Evolutionary conservation across 352 stramenopile species (phyloP).

Genomic region (Phytophthora niederhauseri): DNA sequence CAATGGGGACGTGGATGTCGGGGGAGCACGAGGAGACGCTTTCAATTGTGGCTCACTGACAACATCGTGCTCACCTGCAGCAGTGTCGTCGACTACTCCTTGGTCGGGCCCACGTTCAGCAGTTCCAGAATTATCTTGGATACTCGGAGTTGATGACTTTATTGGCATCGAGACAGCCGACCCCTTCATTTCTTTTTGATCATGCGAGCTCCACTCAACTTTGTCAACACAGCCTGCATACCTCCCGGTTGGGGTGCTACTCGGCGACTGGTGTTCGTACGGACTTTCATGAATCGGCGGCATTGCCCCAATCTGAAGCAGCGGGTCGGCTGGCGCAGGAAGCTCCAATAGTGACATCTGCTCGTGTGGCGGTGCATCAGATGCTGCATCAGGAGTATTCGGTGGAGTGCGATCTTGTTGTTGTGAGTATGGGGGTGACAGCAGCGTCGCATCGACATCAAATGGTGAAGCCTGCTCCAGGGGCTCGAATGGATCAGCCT

Average conservation of each 20-base stretch:
- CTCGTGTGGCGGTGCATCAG: neutral
- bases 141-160: neutral
- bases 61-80: neutral
- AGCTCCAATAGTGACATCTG: conserved; percentile 3
- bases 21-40: neutral
- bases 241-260: neutral
- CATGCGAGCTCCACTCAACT: neutral
- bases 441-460: conserved; percentile 17
- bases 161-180: neutral
- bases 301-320: conserved; percentile 26
- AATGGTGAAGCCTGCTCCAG: neutral
- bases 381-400: conserved; percentile 1
- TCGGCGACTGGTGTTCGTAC: conserved; percentile 5
- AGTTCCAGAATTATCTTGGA: neutral
- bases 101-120: neutral
- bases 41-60: neutral
- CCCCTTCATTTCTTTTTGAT: neutral
- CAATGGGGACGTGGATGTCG: neutral
- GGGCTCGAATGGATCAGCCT: neutral
- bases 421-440: neutral
- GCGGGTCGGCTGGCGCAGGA: conserved; percentile 1
- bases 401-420: conserved; percentile 6
- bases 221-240: neutral
- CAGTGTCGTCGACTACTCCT: too few species aligned
- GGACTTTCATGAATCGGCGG: conserved; percentile 20